Base-by-base conservation (phyloP, 75 land plant genomes). In the Cryptomeria japonica region DNA sequence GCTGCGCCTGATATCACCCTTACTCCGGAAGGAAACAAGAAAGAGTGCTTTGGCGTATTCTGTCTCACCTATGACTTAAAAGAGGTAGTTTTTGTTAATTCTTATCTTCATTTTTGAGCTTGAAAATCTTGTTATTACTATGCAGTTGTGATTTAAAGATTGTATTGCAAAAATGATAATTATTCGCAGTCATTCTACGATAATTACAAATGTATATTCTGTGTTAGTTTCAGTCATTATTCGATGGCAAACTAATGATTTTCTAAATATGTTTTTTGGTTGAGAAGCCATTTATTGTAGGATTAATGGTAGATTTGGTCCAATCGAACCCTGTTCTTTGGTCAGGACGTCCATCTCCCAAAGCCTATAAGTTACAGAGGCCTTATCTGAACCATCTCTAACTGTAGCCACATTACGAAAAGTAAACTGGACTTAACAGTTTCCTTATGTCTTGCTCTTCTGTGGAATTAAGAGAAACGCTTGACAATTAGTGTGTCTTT, bases 31-130 rank as follows among this genome's bases (percentile, higher is more conserved):
- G 89, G 89, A 41, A 83, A 64, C 46, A 37, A 84, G 49, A 70
- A 75, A 6, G 94, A 96, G 36, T 97, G 99, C 87, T 97, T 49
- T 88, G 99, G 99, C n/a, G 95, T 96, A 3, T 97, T 97, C 85
- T 97, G 99, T 87, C 89, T 94, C 41, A 94, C 96, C 8, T 97
- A 97, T 89, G 99, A 97, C 83, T 88, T 97, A 84, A 91, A 93
- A 80, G 97, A 94, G 88, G 98, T 96, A 92, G 90, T 42, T 42
- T 2, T 42, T 39, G 25, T 25, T 39, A 25, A 11, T 25, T 22
- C 41, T 79, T 38, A 15, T 18, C 2, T 79, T 8, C 28, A 7
- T 39, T 19, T 79, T 79, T 79, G 22, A 38, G 42, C 12, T 79
- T 79, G 42, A 38, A 19, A 13, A 16, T 79, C 22, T 31, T 79